phyloP scores from a whole-genome alignment of 176 grass and related monocot species.

The Panicum miliaceum region DNA sequence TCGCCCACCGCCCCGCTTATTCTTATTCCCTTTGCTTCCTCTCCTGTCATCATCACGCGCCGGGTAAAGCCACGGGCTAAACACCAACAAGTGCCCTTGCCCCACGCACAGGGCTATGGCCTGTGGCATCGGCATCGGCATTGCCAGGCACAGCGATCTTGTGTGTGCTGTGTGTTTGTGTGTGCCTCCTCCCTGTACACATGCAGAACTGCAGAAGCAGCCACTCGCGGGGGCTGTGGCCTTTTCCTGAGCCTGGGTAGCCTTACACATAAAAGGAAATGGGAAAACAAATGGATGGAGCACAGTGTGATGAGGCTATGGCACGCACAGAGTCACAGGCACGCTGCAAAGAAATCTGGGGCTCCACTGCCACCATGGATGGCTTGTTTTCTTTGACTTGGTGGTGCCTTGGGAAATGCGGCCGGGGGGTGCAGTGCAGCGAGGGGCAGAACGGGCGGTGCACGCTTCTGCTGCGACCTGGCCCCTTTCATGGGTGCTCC shows the following conservation, averaged over 20 bases:
- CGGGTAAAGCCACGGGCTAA: slow-evolving; percentile 31
- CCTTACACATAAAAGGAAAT: slow-evolving; percentile 20
- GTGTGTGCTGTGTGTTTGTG: not conserved
- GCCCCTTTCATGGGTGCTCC: slow-evolving; percentile 7
- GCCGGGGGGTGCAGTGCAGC: not conserved
- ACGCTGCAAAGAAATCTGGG: not conserved
- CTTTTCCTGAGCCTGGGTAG: slow-evolving; percentile 16
- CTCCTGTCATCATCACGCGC: slow-evolving; percentile 57
- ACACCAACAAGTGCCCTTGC: slow-evolving; percentile 35
- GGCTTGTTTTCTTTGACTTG: slow-evolving; percentile 47
- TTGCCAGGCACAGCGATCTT: not conserved
- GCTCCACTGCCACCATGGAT: slow-evolving; percentile 28
- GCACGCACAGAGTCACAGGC: not conserved
- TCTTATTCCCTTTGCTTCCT: slow-evolving; percentile 76
- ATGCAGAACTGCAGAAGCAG: not conserved
- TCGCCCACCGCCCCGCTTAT: slow-evolving; percentile 9
- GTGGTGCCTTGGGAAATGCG: slow-evolving; percentile 39
- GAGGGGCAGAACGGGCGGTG: slow-evolving; percentile 43
- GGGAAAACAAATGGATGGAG: not conserved
- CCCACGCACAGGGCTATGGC: not conserved
- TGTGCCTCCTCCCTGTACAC: slow-evolving; percentile 10
- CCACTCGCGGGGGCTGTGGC: not conserved
- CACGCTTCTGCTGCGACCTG: slow-evolving; percentile 48
- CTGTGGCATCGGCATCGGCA: slow-evolving; percentile 15
- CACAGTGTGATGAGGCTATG: not conserved